These are phyloP conservation scores for Pterocarpus santalinus DNA, from an alignment of 306 rosid species.

Conservation along the genomic window DNA sequence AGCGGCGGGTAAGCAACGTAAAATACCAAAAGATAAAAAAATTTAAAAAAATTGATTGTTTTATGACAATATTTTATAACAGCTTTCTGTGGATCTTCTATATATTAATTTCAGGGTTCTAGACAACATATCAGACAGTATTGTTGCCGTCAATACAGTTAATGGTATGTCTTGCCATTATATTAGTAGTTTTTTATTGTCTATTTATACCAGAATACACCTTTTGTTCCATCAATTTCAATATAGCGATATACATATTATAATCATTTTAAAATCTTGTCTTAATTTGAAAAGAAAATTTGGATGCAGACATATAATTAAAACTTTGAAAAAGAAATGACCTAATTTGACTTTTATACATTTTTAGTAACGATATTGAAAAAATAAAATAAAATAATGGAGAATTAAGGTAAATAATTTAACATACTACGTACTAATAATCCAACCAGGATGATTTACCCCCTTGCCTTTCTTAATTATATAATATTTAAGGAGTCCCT, in stretches of 20 bases:
- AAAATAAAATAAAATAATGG: no score
- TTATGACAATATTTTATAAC: no score
- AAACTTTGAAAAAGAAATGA: not conserved
- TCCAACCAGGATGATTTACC: not conserved
- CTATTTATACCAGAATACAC: no score
- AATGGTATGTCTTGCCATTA: slow-evolving; percentile 42
- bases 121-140: slow-evolving; percentile 54
- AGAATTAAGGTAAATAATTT: not conserved
- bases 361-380: no score
- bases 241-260: not conserved
- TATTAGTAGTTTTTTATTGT: not conserved
- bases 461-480: not conserved
- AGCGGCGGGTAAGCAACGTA: slow-evolving; percentile 60
- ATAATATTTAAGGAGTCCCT: no score
- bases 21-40: no score
- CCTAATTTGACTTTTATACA: not conserved
- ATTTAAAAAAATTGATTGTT: not conserved
- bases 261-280: no score
- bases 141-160: slow-evolving; percentile 54
- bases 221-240: not conserved
- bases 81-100: not conserved
- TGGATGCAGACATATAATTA: not conserved
- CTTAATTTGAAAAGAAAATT: not conserved
- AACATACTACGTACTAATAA: not conserved
- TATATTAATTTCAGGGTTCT: slow-evolving; percentile 57